These are phyloP conservation scores for Boletales sp. DNA, from an alignment of 768 basidiomycete genomes.

Conservation along the genomic window DNA sequence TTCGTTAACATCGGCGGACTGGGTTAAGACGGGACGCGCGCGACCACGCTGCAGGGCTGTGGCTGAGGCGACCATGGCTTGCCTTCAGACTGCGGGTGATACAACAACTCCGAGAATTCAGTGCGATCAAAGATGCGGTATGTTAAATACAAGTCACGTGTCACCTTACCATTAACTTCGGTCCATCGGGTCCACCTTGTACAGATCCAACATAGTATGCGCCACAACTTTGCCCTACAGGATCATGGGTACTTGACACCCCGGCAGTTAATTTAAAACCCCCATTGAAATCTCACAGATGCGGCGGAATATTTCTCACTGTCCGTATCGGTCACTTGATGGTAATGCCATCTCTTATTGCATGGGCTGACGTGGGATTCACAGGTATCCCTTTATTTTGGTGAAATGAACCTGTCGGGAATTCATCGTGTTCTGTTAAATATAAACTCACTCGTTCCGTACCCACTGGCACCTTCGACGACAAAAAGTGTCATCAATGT, in stretches of 20 bases:
- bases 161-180: no score
- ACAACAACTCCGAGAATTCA: no score
- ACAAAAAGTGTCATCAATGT: constrained; percentile 4
- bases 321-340: neutral
- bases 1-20: constrained; percentile 6
- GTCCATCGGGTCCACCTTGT: no score
- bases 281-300: no score
- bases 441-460: constrained; percentile 14
- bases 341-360: neutral
- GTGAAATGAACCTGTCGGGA: constrained; percentile 1
- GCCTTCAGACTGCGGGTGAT: no score
- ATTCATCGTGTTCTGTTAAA: neutral
- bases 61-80: no score
- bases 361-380: constrained; percentile 2
- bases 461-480: neutral
- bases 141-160: constrained; percentile 9
- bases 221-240: no score
- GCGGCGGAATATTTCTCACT: neutral
- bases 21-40: constrained; percentile 7
- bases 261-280: no score
- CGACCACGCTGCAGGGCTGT: neutral
- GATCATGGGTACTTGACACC: no score
- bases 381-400: constrained; percentile 4
- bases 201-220: no score
- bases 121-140: neutral